Evolutionary conservation across 2,329 filamentous ascomycete genomes (phyloP).

Genomic region (Hypoxylon sp.): DNA sequence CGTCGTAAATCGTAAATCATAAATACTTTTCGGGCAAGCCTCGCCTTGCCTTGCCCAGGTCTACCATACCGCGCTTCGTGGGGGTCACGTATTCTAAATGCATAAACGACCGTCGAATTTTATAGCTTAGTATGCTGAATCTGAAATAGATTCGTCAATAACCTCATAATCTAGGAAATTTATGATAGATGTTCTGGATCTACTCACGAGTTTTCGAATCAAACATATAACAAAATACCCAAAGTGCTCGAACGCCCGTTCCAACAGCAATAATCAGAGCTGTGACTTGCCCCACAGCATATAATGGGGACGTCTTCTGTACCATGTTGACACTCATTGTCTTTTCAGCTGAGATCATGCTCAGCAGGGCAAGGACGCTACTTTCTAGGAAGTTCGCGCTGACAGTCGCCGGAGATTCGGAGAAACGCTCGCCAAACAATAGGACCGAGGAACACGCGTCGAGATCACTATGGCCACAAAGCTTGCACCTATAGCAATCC

Average conservation of each 20-base stretch:
- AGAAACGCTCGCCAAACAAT: constrained; percentile 23
- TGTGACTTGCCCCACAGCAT: constrained; percentile 33
- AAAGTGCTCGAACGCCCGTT: constrained; percentile 26
- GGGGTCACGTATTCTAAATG: background rate
- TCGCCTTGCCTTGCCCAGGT: background rate
- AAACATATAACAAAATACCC: constrained; percentile 33
- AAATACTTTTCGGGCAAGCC: background rate
- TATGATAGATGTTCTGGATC: too few relatives aligned
- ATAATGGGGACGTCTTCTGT: constrained; percentile 26
- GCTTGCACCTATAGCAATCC: constrained; percentile 15
- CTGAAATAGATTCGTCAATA: constrained; percentile 5
- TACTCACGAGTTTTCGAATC: constrained; percentile 27
- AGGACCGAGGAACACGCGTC: constrained; percentile 2
- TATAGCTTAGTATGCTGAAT: constrained; percentile 15
- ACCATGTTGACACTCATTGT: constrained; percentile 35
- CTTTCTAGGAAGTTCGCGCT: constrained; percentile 35
- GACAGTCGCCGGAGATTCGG: constrained; percentile 21
- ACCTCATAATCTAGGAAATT: background rate
- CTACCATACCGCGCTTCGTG: background rate
- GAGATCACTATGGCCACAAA: constrained; percentile 25
- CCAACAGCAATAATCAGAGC: constrained; percentile 28
- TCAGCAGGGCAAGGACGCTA: constrained; percentile 29
- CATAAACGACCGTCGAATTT: background rate
- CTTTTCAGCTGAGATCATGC: constrained; percentile 32
- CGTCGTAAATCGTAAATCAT: background rate